Evolutionary conservation across 1,284 basidiomycete species (phyloP).

Genomic region (Irpex sp.): DNA sequence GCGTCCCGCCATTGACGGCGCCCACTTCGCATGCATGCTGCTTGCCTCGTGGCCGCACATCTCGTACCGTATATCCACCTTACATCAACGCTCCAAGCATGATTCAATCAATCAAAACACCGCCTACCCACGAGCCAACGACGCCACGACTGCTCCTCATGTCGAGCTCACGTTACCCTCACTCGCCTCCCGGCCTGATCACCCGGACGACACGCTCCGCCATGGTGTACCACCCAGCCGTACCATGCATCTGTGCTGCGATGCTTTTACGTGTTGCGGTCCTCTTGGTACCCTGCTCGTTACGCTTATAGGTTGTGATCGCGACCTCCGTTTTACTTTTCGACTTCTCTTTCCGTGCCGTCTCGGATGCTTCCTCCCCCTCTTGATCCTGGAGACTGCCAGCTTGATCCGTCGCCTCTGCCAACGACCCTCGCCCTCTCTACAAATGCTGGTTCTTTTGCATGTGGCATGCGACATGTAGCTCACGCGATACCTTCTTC

Average conservation of each 20-base stretch:
- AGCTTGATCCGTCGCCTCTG: neutral
- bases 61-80: neutral
- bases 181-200: neutral
- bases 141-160: neutral
- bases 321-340: neutral
- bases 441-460: neutral
- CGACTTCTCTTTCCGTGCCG: neutral
- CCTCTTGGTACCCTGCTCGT: neutral
- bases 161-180: neutral
- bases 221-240: neutral
- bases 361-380: neutral
- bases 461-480: neutral
- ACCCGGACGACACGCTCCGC: neutral
- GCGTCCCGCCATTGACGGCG: neutral
- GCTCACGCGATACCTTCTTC: neutral
- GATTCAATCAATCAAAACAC: neutral
- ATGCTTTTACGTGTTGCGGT: neutral
- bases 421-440: neutral
- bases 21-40: neutral
- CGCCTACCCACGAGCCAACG: neutral
- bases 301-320: neutral
- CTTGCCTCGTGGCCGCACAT: neutral
- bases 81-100: neutral
- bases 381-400: too few species aligned
- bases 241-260: neutral